Evolutionary conservation across 345 rosid species (phyloP).

Genomic region (sweet orange (Citrus sinensis)): DVS_A1.0 CM039169.1:25463501-25464000

Average conservation of each 20-base stretch:
- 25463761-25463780: neutral
- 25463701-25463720: slow-evolving; percentile 13
- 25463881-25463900: slow-evolving; percentile 14
- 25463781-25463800: slow-evolving; percentile 6
- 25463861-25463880: slow-evolving; percentile 15
- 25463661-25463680: neutral
- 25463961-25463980: neutral
- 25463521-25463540: neutral
- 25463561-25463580: no score
- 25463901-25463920: slow-evolving; percentile 10
- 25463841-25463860: neutral
- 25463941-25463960: neutral
- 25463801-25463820: slow-evolving; percentile 1
- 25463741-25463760: neutral
- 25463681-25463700: no score
- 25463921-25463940: neutral
- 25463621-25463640: no score
- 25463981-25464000: neutral
- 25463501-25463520: neutral
- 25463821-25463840: slow-evolving; percentile 2
- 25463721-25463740: neutral
- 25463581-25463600: no score
- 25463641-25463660: no score
- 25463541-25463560: no score
- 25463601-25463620: fast-evolving